Evolutionary conservation across 495 filamentous ascomycete species (phyloP), one percentile per base, ranked within the genome.

Genomic region (Annulohypoxylon nitens): DNA sequence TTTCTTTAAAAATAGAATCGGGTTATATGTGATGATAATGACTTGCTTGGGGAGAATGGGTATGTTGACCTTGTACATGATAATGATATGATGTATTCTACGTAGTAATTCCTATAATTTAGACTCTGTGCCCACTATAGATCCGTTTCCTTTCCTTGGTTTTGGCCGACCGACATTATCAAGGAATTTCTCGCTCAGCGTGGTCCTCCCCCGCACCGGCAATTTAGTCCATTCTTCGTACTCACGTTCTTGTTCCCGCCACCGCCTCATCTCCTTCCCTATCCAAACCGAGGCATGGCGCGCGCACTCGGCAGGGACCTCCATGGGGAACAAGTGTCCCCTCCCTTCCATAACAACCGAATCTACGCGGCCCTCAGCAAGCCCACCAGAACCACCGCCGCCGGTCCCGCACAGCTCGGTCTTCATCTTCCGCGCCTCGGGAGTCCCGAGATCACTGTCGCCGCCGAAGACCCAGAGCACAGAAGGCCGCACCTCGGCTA

Each of bases 311-410:
- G 75, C 81, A 11, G 91, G 90, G 55, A 87, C 86, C 78, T 97
- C 93, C 86, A 97, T 92, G 1, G 96, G 92, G 54, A 98, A 87
- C 36, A 98, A 79, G 81, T 99, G 96, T 1, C 96, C 93, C 12
- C 84, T 84, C 0, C 86, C 88, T 54, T 90, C 82, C 3, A 98
- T 77, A 14, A 88, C 83, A 2, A 92, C 89, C 61, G 91, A 81
- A 53, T 86, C 83, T 0, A 97, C 94, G n/a, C 90, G 82, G 0
- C 93, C 92, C n/a, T 85, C 84, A 34, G 76, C 75, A 2, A 73
- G 82, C 1, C 92, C 92, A 1, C 92, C 92, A 76, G 86, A 91
- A 2, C 92, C 92, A n/a, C 91, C 90, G 2, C 83, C 62, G 0
- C 90, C 92, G 0, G 80, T 74, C 3, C 92, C 92, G 6, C 92